Conservation (phyloP, 1,284 basidiomycete species). For the Ustilago xerochloae region DNA sequence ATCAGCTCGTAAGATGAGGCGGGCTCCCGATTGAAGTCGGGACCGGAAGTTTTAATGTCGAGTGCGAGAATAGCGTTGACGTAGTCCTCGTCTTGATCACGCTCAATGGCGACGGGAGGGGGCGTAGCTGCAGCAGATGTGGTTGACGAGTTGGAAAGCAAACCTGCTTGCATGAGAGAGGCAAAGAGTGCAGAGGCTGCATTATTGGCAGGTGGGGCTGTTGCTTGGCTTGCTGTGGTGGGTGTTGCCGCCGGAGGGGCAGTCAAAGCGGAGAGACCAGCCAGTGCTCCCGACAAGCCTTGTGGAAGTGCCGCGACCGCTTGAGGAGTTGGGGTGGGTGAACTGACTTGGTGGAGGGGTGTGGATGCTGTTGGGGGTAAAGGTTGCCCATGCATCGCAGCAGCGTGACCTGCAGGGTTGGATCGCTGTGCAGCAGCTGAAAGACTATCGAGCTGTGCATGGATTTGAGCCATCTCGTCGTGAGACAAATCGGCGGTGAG, state of each 20-base stretch:
- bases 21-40: constrained; percentile 80
- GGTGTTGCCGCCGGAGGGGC: constrained; percentile 6
- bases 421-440: constrained; percentile 61
- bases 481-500: constrained; percentile 80
- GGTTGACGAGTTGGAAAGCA: constrained; percentile 47
- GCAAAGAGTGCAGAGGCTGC: constrained; percentile 55
- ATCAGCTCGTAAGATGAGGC: constrained; percentile 62
- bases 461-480: constrained; percentile 81
- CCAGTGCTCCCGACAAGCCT: constrained; percentile 32
- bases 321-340: constrained; percentile 12
- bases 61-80: constrained; percentile 78
- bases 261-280: constrained; percentile 24
- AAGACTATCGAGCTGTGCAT: constrained; percentile 78
- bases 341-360: constrained; percentile 6
- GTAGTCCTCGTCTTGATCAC: constrained; percentile 73
- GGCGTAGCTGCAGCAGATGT: constrained; percentile 54
- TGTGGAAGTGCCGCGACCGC: constrained; percentile 59
- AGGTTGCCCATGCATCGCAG: constrained; percentile 47
- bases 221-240: background rate
- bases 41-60: constrained; percentile 76
- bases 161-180: constrained; percentile 63
- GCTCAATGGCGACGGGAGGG: constrained; percentile 69
- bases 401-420: constrained; percentile 53
- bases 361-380: constrained; percentile 1
- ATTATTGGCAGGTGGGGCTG: constrained; percentile 8